Evolutionary conservation across 2,329 filamentous ascomycete genomes (phyloP).

Genomic region (Fonsecaea pugnacius): DNA sequence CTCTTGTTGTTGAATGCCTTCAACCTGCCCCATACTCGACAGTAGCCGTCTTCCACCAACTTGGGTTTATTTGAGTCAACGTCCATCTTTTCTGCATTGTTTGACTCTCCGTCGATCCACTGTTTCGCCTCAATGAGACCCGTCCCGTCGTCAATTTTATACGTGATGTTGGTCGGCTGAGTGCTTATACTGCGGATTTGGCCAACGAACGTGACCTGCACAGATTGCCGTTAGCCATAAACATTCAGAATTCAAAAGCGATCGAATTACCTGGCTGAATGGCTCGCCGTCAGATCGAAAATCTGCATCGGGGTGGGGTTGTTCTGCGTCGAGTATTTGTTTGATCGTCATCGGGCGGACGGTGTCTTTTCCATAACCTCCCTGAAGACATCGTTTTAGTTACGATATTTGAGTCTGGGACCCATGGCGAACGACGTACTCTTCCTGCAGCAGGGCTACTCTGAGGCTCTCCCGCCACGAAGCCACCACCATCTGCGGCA

Average conservation of each 20-base stretch:
- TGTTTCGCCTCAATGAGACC: slow-evolving; percentile 88
- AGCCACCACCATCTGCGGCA: slow-evolving; percentile 62
- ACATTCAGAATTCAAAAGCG: neutral
- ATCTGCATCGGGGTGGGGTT: slow-evolving; percentile 73
- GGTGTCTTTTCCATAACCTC: slow-evolving; percentile 73
- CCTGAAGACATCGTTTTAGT: slow-evolving; percentile 18
- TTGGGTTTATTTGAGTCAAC: slow-evolving; percentile 53
- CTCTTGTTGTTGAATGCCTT: slow-evolving; percentile 83
- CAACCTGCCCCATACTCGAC: slow-evolving; percentile 82
- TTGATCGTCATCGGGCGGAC: slow-evolving; percentile 94
- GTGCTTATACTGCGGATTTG: slow-evolving; percentile 84
- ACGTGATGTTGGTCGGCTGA: slow-evolving; percentile 90
- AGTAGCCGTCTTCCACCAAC: slow-evolving; percentile 75
- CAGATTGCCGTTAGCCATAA: neutral
- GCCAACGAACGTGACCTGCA: slow-evolving; percentile 81
- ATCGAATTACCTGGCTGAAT: slow-evolving; percentile 60
- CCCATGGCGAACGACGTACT: slow-evolving; percentile 38
- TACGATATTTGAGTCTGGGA: neutral
- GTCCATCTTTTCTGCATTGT: slow-evolving; percentile 50
- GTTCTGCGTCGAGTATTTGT: slow-evolving; percentile 82
- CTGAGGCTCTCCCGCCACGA: slow-evolving; percentile 58
- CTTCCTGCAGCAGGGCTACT: slow-evolving; percentile 53
- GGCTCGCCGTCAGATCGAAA: slow-evolving; percentile 81
- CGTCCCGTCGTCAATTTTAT: slow-evolving; percentile 93
- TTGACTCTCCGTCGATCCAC: slow-evolving; percentile 70